Percentiles rank a stretch among this genome's conserved stretches.
Evolutionary conservation across 106 monocot species (phyloP).

Genomic region (Iris macrosiphon): DNA sequence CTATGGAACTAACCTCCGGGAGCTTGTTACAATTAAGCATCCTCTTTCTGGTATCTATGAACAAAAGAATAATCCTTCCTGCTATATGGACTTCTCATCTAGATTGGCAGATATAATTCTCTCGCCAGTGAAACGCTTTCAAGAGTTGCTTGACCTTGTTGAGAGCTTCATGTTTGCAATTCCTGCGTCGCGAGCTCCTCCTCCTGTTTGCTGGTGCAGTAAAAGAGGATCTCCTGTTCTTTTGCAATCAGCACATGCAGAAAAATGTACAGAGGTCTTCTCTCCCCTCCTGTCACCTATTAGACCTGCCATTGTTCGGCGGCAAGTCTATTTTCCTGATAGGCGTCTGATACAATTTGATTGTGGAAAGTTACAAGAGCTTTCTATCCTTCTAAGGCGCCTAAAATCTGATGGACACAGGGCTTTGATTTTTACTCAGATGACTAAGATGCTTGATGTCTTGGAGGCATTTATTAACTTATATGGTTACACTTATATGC

Average conservation of each 20-base stretch:
- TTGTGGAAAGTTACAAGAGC: constrained; percentile 96
- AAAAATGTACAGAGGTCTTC: constrained; percentile 44
- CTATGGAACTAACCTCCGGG: constrained; percentile 73
- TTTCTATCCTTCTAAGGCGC: constrained; percentile 68
- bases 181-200: constrained; percentile 80
- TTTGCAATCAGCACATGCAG: constrained; percentile 32
- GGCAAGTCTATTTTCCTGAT: constrained; percentile 99
- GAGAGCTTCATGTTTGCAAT: constrained; percentile 96
- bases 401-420: constrained; percentile 88
- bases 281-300: constrained; percentile 69
- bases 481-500: constrained; percentile 99
- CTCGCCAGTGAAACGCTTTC: constrained; percentile 64
- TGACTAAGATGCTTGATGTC: constrained; percentile 99
- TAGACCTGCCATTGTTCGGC: constrained; percentile 82
- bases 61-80: constrained; percentile 66
- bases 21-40: constrained; percentile 70
- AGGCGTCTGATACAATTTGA: constrained; percentile 96
- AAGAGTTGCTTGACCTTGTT: constrained; percentile 58
- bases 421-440: constrained; percentile 97
- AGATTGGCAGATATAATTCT: constrained; percentile 73
- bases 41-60: constrained; percentile 59
- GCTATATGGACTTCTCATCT: constrained; percentile 82
- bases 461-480: constrained; percentile 97
- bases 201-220: constrained; percentile 78
- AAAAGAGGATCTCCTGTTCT: constrained; percentile 54